Percentiles rank a stretch among this genome's conserved stretches.
These are phyloP conservation scores for Xerocomus potaroensis DNA, from an alignment of 768 basidiomycete species.

Conservation along the genomic window DNA sequence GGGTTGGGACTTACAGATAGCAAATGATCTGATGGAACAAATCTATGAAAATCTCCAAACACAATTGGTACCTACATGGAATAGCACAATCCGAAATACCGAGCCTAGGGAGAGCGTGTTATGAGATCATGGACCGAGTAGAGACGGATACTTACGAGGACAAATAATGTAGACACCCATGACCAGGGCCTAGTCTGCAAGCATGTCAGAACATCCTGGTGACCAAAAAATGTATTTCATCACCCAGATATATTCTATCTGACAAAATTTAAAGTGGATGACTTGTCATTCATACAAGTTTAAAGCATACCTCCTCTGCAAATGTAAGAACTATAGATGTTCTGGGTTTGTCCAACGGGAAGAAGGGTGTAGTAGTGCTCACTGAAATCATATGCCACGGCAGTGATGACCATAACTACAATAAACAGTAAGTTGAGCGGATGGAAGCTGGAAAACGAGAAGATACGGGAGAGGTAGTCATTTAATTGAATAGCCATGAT, in stretches of 20 bases:
- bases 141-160: conserved; percentile 4
- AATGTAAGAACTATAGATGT: conserved; percentile 6
- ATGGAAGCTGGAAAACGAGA: no score
- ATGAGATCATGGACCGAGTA: no score
- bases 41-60: no score
- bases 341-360: no score
- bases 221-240: neutral
- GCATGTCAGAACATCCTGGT: neutral
- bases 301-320: conserved; percentile 3
- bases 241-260: conserved; percentile 16
- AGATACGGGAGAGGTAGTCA: no score
- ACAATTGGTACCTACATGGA: neutral
- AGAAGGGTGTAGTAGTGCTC: no score
- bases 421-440: no score
- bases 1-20: neutral
- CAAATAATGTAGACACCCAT: conserved; percentile 6
- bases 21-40: neutral
- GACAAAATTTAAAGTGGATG: neutral
- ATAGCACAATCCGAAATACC: neutral
- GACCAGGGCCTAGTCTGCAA: conserved; percentile 8
- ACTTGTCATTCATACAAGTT: neutral
- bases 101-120: neutral
- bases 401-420: no score
- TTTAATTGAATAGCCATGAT: no score
- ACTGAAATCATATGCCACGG: no score